Evolutionary conservation across 2,329 filamentous ascomycete genomes (phyloP).

Genomic region (Diaporthe vaccinii): DNA sequence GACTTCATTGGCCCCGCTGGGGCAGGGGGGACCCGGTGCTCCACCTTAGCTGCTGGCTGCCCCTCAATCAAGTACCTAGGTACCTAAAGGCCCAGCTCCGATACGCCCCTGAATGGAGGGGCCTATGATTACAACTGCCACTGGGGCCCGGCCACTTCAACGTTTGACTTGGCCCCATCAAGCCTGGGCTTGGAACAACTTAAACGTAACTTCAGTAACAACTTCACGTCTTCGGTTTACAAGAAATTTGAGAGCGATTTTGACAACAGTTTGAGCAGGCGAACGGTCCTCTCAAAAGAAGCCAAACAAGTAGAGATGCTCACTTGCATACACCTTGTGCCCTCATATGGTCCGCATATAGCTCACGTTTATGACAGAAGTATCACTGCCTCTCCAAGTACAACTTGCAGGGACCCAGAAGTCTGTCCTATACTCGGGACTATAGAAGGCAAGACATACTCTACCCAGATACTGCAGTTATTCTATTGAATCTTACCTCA

Average conservation of each 20-base stretch:
- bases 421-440: neutral
- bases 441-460: neutral
- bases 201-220: neutral
- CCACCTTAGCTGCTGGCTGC: conserved; percentile 32
- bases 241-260: neutral
- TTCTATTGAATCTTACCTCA: neutral
- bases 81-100: neutral
- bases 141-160: neutral
- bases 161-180: neutral
- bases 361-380: neutral
- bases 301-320: neutral
- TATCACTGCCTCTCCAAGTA: neutral
- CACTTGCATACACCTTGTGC: neutral
- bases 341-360: neutral
- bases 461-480: neutral
- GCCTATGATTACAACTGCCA: neutral
- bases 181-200: neutral
- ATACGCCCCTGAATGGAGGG: conserved; percentile 24
- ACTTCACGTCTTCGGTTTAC: neutral
- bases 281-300: neutral
- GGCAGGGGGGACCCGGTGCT: conserved; percentile 18
- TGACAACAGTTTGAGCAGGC: neutral
- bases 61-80: conserved; percentile 4
- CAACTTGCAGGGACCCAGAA: neutral
- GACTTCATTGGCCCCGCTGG: conserved; percentile 9